phyloP scores from a whole-genome alignment of 78 protist species.

The Capsaspora owczarzaki region DNA sequence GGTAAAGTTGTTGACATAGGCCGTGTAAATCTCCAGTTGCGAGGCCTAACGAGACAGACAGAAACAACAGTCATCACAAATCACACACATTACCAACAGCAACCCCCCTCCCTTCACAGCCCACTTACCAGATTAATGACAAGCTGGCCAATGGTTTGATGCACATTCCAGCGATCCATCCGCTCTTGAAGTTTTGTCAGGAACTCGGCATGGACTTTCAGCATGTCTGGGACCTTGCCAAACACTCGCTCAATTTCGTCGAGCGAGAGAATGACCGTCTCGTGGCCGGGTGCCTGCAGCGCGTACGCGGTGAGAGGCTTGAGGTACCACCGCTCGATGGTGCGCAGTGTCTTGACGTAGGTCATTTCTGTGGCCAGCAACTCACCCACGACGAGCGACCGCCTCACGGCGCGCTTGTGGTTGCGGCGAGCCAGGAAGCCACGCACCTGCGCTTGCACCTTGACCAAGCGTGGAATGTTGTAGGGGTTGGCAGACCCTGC shows the following conservation, averaged over 20 bases:
- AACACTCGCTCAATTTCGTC: not conserved
- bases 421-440: not conserved
- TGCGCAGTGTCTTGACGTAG: constrained; percentile 11
- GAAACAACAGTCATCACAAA: not conserved
- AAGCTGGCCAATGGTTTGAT: constrained; percentile 11
- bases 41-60: not conserved
- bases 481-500: no score
- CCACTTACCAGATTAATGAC: constrained; percentile 1
- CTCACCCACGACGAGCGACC: not conserved
- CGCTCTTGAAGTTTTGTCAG: not conserved
- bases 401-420: not conserved
- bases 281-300: not conserved
- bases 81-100: not conserved
- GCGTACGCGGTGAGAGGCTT: constrained; percentile 1
- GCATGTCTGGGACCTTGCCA: not conserved
- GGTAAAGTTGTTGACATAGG: constrained; percentile 11
- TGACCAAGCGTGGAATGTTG: not conserved
- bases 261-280: not conserved
- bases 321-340: constrained; percentile 4
- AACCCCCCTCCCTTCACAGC: not conserved
- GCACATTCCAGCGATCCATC: constrained; percentile 2
- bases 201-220: not conserved
- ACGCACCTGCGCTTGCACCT: not conserved
- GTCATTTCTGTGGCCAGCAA: constrained; percentile 14
- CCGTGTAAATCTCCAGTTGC: constrained; percentile 6